These are phyloP conservation scores for Lichtheimia ornata DNA, from an alignment of 371 early-diverging fungal species.

Conservation along the genomic window DNA sequence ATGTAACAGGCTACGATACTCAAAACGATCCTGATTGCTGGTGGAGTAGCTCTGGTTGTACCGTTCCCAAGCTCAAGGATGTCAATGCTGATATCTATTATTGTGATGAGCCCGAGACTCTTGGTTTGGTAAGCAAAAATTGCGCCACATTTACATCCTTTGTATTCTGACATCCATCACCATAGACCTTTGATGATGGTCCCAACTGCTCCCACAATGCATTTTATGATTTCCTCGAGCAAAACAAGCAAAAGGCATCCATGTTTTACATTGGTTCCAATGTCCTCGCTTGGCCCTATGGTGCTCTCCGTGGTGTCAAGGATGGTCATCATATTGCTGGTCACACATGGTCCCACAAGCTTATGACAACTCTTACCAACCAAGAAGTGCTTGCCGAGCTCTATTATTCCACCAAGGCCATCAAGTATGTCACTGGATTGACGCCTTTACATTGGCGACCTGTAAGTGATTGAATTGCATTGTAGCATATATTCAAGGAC, in stretches of 20 bases:
- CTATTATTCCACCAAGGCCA: conserved; percentile 50
- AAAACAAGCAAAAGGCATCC: conserved; percentile 40
- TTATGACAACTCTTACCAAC: conserved; percentile 54
- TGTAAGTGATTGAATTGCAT: conserved; percentile 14
- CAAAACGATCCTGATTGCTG: conserved; percentile 46
- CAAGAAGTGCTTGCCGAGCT: conserved; percentile 61
- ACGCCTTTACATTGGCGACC: conserved; percentile 65
- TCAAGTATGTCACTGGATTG: conserved; percentile 55
- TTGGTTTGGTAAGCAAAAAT: conserved; percentile 28
- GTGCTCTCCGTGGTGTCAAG: conserved; percentile 49
- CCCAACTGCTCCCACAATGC: conserved; percentile 57
- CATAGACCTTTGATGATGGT: conserved; percentile 48
- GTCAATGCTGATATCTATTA: conserved; percentile 38
- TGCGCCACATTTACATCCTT: neutral
- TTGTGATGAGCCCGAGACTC: conserved; percentile 48
- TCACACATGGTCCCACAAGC: conserved; percentile 63
- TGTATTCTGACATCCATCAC: neutral
- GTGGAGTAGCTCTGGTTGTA: conserved; percentile 47
- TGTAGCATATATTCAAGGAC: neutral
- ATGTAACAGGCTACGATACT: conserved; percentile 18
- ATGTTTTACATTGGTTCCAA: conserved; percentile 55
- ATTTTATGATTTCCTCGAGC: conserved; percentile 44
- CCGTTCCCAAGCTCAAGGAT: conserved; percentile 33
- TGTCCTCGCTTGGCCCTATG: conserved; percentile 50
- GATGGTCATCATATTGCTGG: conserved; percentile 56